Percentiles rank a stretch among this genome's conserved stretches.
Evolutionary conservation across 1,284 basidiomycete genomes (phyloP).

Genomic region (Pseudomicrostroma phylloplanum): DNA sequence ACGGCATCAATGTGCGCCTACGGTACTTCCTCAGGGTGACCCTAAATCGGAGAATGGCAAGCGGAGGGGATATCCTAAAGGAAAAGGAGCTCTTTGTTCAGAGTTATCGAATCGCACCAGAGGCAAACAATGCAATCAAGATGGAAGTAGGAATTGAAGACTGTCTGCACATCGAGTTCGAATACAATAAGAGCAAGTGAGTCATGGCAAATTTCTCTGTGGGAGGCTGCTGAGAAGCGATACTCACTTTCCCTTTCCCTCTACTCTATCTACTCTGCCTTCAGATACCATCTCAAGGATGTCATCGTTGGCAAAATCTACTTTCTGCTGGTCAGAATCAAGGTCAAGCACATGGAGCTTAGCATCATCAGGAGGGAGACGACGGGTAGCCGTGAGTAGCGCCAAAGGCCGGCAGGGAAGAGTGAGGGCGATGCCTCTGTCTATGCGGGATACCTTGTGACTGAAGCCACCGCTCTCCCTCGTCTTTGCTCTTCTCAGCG

Average conservation of each 20-base stretch:
- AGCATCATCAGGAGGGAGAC: constrained; percentile 96
- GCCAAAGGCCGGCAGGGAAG: too few species aligned
- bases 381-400: constrained; percentile 59
- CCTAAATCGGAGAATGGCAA: constrained; percentile 77
- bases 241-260: too few species aligned
- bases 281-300: constrained; percentile 88
- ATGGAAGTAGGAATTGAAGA: constrained; percentile 99
- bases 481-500: constrained; percentile 21
- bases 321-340: constrained; percentile 95
- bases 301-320: constrained; percentile 99
- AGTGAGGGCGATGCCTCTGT: too few species aligned
- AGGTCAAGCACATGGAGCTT: constrained; percentile 99
- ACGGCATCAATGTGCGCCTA: constrained; percentile 79
- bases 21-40: constrained; percentile 84
- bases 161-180: constrained; percentile 96
- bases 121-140: constrained; percentile 94
- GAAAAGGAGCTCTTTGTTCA: constrained; percentile 97
- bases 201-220: background rate
- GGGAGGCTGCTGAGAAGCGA: background rate
- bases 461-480: too few species aligned
- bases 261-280: background rate
- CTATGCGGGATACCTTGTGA: too few species aligned
- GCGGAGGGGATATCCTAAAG: constrained; percentile 66
- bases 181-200: constrained; percentile 94
- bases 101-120: constrained; percentile 95